These are phyloP conservation scores for Entomophthora muscae DNA, from an alignment of 371 early-diverging fungal genomes.

Conservation along the genomic window DNA sequence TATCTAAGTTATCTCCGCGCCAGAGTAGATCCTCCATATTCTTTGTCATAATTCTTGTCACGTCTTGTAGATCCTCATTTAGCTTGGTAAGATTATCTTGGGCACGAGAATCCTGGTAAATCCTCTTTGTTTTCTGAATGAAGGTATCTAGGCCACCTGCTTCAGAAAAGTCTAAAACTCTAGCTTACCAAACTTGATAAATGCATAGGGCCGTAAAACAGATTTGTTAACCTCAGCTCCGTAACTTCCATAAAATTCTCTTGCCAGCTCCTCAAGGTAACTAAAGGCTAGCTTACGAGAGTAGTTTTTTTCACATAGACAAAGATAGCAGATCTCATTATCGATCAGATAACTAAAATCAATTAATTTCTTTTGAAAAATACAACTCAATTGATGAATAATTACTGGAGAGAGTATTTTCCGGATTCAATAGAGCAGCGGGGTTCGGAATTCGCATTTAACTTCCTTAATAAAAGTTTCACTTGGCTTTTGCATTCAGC, in stretches of 20 bases:
- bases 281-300: conserved; percentile 90
- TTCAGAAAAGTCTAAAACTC: conserved; percentile 3
- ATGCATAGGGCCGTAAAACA: conserved; percentile 88
- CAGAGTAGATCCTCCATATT: conserved; percentile 93
- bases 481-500: conserved; percentile 86
- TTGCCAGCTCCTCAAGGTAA: conserved; percentile 83
- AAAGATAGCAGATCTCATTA: conserved; percentile 80
- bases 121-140: conserved; percentile 89
- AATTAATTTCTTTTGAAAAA: too few relatives aligned
- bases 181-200: conserved; percentile 75
- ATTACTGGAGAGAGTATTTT: conserved; percentile 71
- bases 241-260: conserved; percentile 83
- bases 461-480: conserved; percentile 71
- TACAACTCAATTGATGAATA: neutral
- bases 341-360: conserved; percentile 90
- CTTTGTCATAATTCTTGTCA: conserved; percentile 92
- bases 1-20: conserved; percentile 75
- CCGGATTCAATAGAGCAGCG: conserved; percentile 91
- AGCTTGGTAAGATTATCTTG: conserved; percentile 79
- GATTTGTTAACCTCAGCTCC: conserved; percentile 69
- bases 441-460: conserved; percentile 69
- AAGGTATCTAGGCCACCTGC: conserved; percentile 50
- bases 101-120: conserved; percentile 89
- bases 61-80: conserved; percentile 90
- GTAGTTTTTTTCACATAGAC: conserved; percentile 85